Percentiles rank a stretch among this genome's conserved stretches.
Conservation (phyloP, 2,329 filamentous ascomycete species). For the Xylariaceae sp. region DNA sequence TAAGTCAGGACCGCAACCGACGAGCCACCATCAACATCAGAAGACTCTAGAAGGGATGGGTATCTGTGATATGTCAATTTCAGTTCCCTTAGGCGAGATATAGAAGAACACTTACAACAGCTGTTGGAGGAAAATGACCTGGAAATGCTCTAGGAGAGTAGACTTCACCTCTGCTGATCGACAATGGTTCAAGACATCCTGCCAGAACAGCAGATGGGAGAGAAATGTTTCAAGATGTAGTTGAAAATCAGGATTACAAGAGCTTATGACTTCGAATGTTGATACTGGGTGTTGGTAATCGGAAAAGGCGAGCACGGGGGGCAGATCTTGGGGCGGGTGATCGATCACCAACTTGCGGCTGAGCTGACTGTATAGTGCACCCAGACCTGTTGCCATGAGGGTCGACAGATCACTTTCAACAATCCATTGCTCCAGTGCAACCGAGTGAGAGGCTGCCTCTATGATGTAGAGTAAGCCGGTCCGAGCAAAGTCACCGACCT, state of each 20-base stretch:
- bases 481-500: slow-evolving; percentile 90
- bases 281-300: slow-evolving; percentile 76
- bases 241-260: slow-evolving; percentile 71
- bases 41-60: slow-evolving; percentile 91
- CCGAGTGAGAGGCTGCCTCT: slow-evolving; percentile 81
- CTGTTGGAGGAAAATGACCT: slow-evolving; percentile 93
- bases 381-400: slow-evolving; percentile 92
- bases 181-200: slow-evolving; percentile 95
- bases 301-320: slow-evolving; percentile 81
- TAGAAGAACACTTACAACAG: slow-evolving; percentile 59
- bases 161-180: slow-evolving; percentile 87
- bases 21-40: slow-evolving; percentile 93
- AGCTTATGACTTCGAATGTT: slow-evolving; percentile 67
- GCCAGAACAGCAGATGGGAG: slow-evolving; percentile 95
- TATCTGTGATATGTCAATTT: slow-evolving; percentile 54
- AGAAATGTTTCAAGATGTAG: slow-evolving; percentile 90
- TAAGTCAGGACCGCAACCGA: slow-evolving; percentile 95
- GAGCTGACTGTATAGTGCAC: slow-evolving; percentile 65
- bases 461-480: slow-evolving; percentile 95
- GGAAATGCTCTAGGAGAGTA: slow-evolving; percentile 92
- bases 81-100: background rate
- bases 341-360: slow-evolving; percentile 78
- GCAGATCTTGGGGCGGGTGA: slow-evolving; percentile 68
- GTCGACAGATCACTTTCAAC: slow-evolving; percentile 95
- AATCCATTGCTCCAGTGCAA: slow-evolving; percentile 87